These are phyloP conservation scores for Stipa capillata DNA, from an alignment of 176 grass and related monocot genomes.

Conservation along the genomic window DNA sequence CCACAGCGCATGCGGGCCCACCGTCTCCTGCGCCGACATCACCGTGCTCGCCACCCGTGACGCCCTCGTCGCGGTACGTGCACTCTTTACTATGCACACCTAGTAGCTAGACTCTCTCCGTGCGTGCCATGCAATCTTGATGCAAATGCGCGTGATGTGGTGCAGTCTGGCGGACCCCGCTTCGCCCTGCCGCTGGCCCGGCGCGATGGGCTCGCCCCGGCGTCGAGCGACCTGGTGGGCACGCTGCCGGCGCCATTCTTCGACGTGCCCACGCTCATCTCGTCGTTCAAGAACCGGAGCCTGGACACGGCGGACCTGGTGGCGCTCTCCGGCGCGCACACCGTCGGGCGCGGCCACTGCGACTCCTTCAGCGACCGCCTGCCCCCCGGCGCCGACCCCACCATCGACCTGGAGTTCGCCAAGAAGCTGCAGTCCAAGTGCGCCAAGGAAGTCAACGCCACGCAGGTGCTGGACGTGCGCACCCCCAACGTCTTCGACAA, in stretches of 20 bases:
- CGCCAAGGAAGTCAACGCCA: not conserved
- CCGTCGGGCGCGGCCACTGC: slow-evolving; percentile 42
- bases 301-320: slow-evolving; percentile 36
- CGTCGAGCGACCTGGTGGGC: not conserved
- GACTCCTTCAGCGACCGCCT: not conserved
- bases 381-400: not conserved
- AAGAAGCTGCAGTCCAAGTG: slow-evolving; percentile 1
- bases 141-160: no score
- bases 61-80: slow-evolving; percentile 8
- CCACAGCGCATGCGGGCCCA: not conserved
- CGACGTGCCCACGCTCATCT: not conserved
- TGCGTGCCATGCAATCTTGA: no score
- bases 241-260: slow-evolving; percentile 4
- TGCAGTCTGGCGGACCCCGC: slow-evolving; percentile 21
- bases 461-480: slow-evolving; percentile 7
- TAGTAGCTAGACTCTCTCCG: no score
- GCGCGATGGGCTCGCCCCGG: slow-evolving; percentile 2
- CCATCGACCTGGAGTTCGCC: slow-evolving; percentile 8
- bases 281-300: not conserved
- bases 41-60: slow-evolving; percentile 31
- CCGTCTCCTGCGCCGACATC: slow-evolving; percentile 48
- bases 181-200: slow-evolving; percentile 31
- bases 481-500: slow-evolving; percentile 47
- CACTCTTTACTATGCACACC: no score
- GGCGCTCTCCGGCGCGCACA: slow-evolving; percentile 58